A percentile compares a stretch with the other conserved stretches of the same genome.
Conservation (phyloP, 2,329 filamentous ascomycete species). For the Hypomyces perniciosus region DNA sequence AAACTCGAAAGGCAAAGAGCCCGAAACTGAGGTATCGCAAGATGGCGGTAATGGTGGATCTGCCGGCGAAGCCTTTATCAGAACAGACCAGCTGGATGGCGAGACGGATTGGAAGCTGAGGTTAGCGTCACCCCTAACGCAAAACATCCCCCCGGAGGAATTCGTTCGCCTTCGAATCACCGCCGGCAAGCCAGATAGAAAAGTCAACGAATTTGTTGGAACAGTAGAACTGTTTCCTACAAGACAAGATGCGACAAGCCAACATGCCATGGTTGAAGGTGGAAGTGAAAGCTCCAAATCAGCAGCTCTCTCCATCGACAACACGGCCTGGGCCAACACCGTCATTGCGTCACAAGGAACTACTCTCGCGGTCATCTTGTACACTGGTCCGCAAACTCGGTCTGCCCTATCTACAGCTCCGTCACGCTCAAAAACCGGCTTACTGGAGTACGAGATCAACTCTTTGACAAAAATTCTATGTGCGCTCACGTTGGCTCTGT, state of each 20-base stretch:
- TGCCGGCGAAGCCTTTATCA: conserved; percentile 89
- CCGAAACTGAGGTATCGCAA: conserved; percentile 21
- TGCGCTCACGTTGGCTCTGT: conserved; percentile 77
- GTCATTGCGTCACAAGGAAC: conserved; percentile 89
- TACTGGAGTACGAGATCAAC: conserved; percentile 95
- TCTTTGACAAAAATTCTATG: conserved; percentile 95
- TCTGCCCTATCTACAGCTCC: conserved; percentile 89
- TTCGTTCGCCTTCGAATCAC: conserved; percentile 65
- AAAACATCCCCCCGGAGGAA: conserved; percentile 67
- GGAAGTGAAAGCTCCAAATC: conserved; percentile 44
- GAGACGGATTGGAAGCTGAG: conserved; percentile 99
- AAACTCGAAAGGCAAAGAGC: conserved; percentile 31
- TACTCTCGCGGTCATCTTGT: conserved; percentile 84
- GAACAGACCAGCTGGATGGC: conserved; percentile 93
- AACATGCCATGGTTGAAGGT: conserved; percentile 27
- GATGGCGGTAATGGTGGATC: conserved; percentile 33
- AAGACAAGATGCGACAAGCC: conserved; percentile 42
- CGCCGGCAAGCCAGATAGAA: conserved; percentile 85
- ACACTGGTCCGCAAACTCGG: conserved; percentile 89
- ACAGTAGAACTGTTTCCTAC: conserved; percentile 69
- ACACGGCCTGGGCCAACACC: conserved; percentile 98
- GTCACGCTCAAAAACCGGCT: conserved; percentile 86
- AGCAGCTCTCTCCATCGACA: conserved; percentile 81
- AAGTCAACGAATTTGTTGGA: conserved; percentile 93
- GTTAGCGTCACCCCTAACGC: conserved; percentile 77